These are phyloP conservation scores for Flammula alnicola DNA, from an alignment of 1,284 basidiomycete species.

Conservation along the genomic window DNA sequence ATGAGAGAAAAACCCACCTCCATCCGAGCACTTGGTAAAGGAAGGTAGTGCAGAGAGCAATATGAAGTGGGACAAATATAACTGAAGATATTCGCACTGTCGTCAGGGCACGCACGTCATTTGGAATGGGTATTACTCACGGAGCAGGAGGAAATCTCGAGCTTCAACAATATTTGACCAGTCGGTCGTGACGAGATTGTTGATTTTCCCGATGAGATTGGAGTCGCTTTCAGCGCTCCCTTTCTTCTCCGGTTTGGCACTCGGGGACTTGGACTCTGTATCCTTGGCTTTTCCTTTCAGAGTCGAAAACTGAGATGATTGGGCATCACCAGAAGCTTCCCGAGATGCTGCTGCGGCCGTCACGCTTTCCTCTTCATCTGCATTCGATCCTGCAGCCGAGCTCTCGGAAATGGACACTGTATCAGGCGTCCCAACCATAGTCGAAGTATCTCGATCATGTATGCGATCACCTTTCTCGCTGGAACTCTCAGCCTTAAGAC, in stretches of 20 bases:
- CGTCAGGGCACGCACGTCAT: too few relatives aligned
- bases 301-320: too few relatives aligned
- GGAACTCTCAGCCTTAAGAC: constrained; percentile 48
- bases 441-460: background rate
- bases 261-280: background rate
- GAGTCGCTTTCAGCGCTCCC: constrained; percentile 22
- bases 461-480: background rate
- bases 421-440: background rate
- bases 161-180: constrained; percentile 47
- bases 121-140: constrained; percentile 7
- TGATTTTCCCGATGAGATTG: constrained; percentile 61
- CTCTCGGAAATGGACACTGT: constrained; percentile 3
- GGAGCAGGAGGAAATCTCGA: constrained; percentile 43
- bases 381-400: background rate
- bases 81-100: background rate
- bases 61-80: background rate
- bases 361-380: background rate
- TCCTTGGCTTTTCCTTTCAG: background rate
- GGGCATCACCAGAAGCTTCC: background rate
- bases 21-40: constrained; percentile 8
- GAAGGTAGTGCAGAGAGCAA: constrained; percentile 1
- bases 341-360: background rate
- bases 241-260: background rate
- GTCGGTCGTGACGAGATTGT: constrained; percentile 58
- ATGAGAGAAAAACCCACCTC: constrained; percentile 1